These are phyloP conservation scores for Hirschfeldia incana DNA, from an alignment of 345 rosid species.

Conservation along the genomic window DNA sequence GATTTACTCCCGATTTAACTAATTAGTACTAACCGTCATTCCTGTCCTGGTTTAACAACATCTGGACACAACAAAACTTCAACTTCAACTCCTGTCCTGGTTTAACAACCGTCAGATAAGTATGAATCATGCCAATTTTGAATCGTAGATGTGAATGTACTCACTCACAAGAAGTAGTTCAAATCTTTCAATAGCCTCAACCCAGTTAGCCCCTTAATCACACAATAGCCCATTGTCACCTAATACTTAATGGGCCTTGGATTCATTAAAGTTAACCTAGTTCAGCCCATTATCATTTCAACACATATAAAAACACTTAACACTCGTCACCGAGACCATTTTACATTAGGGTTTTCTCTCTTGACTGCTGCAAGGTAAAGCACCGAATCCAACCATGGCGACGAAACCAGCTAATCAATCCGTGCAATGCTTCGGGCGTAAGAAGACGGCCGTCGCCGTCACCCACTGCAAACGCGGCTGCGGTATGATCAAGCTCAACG, in stretches of 20 bases:
- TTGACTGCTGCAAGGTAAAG: conserved; percentile 28
- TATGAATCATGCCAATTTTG: not conserved
- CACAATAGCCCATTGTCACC: not conserved
- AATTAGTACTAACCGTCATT: not conserved
- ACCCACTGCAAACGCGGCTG: conserved; percentile 77
- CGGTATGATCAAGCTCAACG: conserved; percentile 77
- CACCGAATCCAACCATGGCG: conserved; percentile 39
- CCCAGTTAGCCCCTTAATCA: not conserved
- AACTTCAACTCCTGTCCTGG: no score
- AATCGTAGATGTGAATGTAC: not conserved
- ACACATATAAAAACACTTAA: not conserved
- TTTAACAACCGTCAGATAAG: no score
- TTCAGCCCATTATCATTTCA: not conserved
- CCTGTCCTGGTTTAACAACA: not conserved
- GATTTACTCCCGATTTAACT: not conserved
- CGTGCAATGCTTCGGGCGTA: conserved; percentile 82
- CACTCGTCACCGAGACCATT: not conserved
- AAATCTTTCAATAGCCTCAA: not conserved
- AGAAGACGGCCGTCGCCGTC: conserved; percentile 85
- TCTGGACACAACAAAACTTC: not conserved
- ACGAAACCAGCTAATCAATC: conserved; percentile 44
- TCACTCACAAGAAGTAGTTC: not conserved
- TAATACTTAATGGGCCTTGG: conserved; percentile 14
- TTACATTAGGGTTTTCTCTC: conserved; percentile 21
- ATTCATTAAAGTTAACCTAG: not conserved